phyloP scores from a whole-genome alignment of 306 rosid species.

The Citrullus colocynthis region DNA sequence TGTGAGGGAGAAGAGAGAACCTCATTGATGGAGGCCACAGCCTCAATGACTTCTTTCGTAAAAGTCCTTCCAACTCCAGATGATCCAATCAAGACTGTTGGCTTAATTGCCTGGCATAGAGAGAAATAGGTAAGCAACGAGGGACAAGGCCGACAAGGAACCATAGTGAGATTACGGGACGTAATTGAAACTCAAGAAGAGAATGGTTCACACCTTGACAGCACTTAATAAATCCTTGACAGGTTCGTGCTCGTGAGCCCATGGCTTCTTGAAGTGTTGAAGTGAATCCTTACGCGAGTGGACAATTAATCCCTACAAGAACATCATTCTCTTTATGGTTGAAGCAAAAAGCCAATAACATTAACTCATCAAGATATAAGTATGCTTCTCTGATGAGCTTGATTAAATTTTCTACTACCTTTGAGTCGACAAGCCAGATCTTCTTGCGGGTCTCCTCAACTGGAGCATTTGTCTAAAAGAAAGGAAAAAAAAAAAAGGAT shows the following conservation, averaged over 20 bases:
- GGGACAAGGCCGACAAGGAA: background rate
- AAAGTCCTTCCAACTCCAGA: conserved; percentile 76
- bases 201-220: conserved; percentile 44
- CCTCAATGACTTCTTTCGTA: conserved; percentile 76
- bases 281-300: conserved; percentile 72
- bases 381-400: background rate
- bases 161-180: background rate
- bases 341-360: background rate
- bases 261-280: conserved; percentile 80
- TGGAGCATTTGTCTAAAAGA: conserved; percentile 46
- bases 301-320: conserved; percentile 74
- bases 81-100: conserved; percentile 79
- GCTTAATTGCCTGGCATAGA: conserved; percentile 50
- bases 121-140: background rate
- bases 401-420: conserved; percentile 29
- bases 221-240: conserved; percentile 49
- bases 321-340: conserved; percentile 4
- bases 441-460: conserved; percentile 74
- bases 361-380: background rate
- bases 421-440: conserved; percentile 93
- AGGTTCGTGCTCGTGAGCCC: conserved; percentile 97
- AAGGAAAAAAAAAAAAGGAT: background rate
- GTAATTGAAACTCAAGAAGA: background rate
- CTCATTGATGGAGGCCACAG: conserved; percentile 49
- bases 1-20: conserved; percentile 21